Percentiles rank a stretch among this genome's conserved stretches.
phyloP scores from a whole-genome alignment of 106 monocot species.

The Chionographis japonica region DNA sequence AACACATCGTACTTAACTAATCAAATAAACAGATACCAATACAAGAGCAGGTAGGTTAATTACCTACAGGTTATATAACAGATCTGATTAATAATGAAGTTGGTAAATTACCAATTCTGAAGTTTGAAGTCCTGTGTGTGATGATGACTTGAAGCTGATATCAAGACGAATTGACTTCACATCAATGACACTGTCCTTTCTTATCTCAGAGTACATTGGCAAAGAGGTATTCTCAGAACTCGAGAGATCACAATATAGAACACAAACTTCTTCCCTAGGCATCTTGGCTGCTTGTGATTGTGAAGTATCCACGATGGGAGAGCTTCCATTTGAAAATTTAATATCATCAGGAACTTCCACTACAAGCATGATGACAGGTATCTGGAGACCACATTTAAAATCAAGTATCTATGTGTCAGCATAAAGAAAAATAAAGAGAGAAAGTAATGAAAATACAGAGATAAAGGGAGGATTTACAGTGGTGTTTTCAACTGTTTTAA shows the following conservation, averaged over 20 bases:
- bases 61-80: too few relatives aligned
- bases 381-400: slow-evolving; percentile 42
- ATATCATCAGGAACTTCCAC: slow-evolving; percentile 79
- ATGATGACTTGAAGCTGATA: slow-evolving; percentile 95
- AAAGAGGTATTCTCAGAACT: slow-evolving; percentile 21
- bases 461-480: slow-evolving; percentile 45
- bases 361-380: slow-evolving; percentile 95
- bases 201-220: slow-evolving; percentile 12
- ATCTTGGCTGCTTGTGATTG: slow-evolving; percentile 25
- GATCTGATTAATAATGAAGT: not conserved
- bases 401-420: not conserved
- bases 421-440: not conserved
- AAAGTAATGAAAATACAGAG: not conserved
- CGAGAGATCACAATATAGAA: slow-evolving; percentile 14
- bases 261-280: slow-evolving; percentile 15
- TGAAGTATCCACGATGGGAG: slow-evolving; percentile 25
- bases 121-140: slow-evolving; percentile 93
- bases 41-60: too few relatives aligned
- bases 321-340: slow-evolving; percentile 35
- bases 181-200: slow-evolving; percentile 18
- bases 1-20: too few relatives aligned
- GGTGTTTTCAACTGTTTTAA: slow-evolving; percentile 96
- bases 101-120: slow-evolving; percentile 68
- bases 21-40: too few relatives aligned
- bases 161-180: slow-evolving; percentile 77